phyloP scores from a whole-genome alignment of 1,284 basidiomycete genomes.

The Cutaneotrichosporon curvatum region DNA sequence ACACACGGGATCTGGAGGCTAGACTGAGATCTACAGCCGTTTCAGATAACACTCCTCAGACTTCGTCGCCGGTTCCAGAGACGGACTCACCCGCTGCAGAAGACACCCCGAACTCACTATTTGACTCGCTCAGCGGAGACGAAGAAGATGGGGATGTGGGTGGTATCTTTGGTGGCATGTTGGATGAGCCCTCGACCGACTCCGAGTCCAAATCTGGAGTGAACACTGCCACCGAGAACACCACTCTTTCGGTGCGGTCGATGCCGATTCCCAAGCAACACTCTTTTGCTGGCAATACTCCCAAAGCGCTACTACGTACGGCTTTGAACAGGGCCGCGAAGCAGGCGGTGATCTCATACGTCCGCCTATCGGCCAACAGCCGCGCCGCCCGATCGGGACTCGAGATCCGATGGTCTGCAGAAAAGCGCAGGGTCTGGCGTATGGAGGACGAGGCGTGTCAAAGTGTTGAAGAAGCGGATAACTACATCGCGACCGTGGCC shows the following conservation, averaged over 20 bases:
- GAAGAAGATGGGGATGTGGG: slow-evolving; percentile 54
- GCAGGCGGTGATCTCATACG: slow-evolving; percentile 67
- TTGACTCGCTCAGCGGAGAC: slow-evolving; percentile 37
- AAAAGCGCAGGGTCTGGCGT: slow-evolving; percentile 59
- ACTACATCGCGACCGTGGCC: slow-evolving; percentile 82
- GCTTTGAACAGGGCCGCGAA: slow-evolving; percentile 52
- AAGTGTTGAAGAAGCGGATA: slow-evolving; percentile 72
- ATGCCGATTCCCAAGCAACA: slow-evolving; percentile 75
- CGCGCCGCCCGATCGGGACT: slow-evolving; percentile 66
- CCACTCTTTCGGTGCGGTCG: slow-evolving; percentile 59
- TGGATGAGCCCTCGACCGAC: slow-evolving; percentile 60
- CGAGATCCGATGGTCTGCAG: slow-evolving; percentile 62
- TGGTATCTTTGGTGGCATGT: slow-evolving; percentile 66
- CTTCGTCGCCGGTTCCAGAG: neutral
- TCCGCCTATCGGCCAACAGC: slow-evolving; percentile 57
- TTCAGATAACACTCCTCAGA: neutral
- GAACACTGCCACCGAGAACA: slow-evolving; percentile 51
- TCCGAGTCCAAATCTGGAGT: slow-evolving; percentile 24
- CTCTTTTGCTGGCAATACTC: slow-evolving; percentile 47
- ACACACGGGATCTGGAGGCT: slow-evolving; percentile 53
- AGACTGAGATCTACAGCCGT: slow-evolving; percentile 50
- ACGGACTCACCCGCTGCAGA: neutral
- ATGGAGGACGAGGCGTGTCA: slow-evolving; percentile 84
- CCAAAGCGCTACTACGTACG: slow-evolving; percentile 28
- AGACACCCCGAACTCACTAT: neutral